Evolutionary conservation across 2,329 filamentous ascomycete species (phyloP), one percentile per base, ranked within the genome.

Genomic region (Cordyceps pruinosa): DNA sequence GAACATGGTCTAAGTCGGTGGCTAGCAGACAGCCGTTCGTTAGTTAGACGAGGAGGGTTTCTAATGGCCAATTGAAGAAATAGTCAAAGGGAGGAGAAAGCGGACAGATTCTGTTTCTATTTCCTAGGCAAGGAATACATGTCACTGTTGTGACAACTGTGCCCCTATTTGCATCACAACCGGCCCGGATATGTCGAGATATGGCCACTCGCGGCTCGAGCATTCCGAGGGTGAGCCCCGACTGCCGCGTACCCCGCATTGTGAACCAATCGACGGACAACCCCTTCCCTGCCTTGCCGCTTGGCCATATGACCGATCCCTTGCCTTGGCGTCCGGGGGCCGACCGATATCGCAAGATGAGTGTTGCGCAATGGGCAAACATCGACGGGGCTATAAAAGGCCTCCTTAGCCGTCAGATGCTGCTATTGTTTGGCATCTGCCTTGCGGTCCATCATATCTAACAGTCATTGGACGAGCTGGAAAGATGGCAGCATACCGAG

Each of bases 321-420:
- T 39, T 28, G n/a, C 3, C 52, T 47, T 56, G 44, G 52, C 32
- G 44, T 56, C 32, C 15, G n/a, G 12, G 25, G 35, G n/a, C 34
- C 39, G 34, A 39, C 52, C 44, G 44, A 56, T 56, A 47, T 56
- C 52, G 52, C 52, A 56, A 56, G 30, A 48, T 46, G 9, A n/a
- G 30, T 35, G 30, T 21, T n/a, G 30, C 41, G 15, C 8, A 17
- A 46, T 21, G n/a, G 41, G 21, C 30, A 26, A 54, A 37, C 41
- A 30, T 13, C 12, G 28, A 5, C n/a, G 15, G 25, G 2, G 13
- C 12, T 19, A 44, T 44, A 17, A 53, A 5, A 50, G 15, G 26
- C 50, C 50, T 39, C 28, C 37, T 25, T 9, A 10, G 28, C 50
- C 19, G 19, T 23, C 8, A n/a, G 17, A n/a, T 4, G 28, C 39